Percentiles rank a stretch among this genome's conserved stretches.
Evolutionary conservation across 106 monocot genomes (phyloP).

Genomic region (Platanthera guangdongensis): DNA sequence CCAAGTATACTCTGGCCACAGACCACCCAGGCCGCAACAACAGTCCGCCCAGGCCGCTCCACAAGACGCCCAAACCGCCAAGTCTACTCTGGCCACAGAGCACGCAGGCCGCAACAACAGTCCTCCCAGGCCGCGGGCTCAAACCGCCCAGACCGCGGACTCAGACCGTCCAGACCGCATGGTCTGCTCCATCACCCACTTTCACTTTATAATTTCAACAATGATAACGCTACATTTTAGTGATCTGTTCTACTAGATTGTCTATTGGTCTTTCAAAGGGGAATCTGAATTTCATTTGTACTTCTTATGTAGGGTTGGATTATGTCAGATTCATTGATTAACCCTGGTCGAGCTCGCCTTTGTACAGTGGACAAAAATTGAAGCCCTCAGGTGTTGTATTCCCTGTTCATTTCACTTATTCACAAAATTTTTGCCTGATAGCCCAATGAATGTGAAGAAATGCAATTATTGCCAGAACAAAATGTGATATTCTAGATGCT

Average conservation of each 20-base stretch:
- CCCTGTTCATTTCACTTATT: background rate
- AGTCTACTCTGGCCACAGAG: too few species aligned
- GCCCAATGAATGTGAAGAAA: background rate
- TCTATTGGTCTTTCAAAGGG: background rate
- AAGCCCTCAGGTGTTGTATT: background rate
- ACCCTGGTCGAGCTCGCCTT: slow-evolving; percentile 6
- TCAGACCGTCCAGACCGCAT: too few species aligned
- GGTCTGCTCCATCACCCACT: too few species aligned
- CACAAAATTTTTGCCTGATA: background rate
- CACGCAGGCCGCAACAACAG: too few species aligned
- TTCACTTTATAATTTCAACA: too few species aligned
- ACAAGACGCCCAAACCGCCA: too few species aligned
- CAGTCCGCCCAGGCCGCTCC: too few species aligned
- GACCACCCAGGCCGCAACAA: too few species aligned
- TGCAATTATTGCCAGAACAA: background rate
- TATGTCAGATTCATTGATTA: slow-evolving; percentile 11
- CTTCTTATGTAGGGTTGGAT: slow-evolving; percentile 6
- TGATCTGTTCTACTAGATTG: background rate
- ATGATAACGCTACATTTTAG: background rate
- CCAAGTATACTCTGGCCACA: too few species aligned
- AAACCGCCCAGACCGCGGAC: too few species aligned
- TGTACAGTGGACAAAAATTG: background rate
- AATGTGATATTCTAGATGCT: background rate
- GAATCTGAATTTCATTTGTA: background rate
- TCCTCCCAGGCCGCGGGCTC: too few species aligned